Evolutionary conservation across 169 alveolate species (phyloP).

Genomic region (Plasmodium sp.): DNA sequence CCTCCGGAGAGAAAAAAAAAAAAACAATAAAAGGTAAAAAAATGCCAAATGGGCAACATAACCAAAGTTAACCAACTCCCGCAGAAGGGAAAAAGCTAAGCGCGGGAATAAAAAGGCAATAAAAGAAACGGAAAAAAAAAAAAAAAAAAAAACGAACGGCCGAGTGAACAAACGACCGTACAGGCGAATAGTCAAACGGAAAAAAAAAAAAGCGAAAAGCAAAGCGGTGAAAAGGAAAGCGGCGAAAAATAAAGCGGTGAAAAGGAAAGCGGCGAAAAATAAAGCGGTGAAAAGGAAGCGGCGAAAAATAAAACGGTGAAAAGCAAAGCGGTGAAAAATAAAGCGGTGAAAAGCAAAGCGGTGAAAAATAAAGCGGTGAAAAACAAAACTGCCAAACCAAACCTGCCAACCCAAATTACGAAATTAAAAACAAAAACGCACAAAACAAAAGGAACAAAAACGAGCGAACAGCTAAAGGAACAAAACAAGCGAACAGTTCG

Average conservation of each 20-base stretch:
- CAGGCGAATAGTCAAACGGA: background rate
- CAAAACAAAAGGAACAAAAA: background rate
- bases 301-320: background rate
- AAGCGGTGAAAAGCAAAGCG: too few relatives aligned
- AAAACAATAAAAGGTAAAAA: background rate
- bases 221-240: background rate
- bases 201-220: background rate
- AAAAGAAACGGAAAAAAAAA: background rate
- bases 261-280: too few relatives aligned
- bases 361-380: background rate
- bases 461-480: background rate
- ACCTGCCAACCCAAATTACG: background rate
- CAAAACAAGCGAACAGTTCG: background rate
- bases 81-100: background rate
- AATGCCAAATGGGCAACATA: background rate
- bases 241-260: too few relatives aligned
- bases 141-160: background rate
- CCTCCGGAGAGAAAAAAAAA: background rate
- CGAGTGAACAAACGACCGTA: background rate
- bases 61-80: background rate
- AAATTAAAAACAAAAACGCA: background rate
- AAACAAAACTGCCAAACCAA: too few relatives aligned
- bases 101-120: background rate
- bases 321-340: too few relatives aligned
- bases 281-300: too few relatives aligned